These are phyloP conservation scores for Pisolithus microcarpus DNA, from an alignment of 768 basidiomycete species.

Conservation along the genomic window DNA sequence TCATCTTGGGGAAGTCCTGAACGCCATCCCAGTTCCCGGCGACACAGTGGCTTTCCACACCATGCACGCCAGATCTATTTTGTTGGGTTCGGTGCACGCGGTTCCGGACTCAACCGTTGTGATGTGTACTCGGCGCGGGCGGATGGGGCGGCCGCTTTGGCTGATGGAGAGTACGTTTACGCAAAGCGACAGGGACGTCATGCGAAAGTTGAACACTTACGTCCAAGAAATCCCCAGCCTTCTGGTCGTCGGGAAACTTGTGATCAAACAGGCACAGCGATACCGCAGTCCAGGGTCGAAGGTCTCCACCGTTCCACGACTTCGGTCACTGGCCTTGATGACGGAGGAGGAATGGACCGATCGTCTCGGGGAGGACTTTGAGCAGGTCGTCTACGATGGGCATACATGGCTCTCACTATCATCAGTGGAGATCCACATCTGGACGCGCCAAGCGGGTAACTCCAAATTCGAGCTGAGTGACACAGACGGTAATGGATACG, in stretches of 20 bases:
- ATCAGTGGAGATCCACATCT: neutral
- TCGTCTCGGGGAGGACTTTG: conserved; percentile 24
- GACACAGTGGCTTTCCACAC: no score
- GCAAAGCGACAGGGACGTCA: neutral
- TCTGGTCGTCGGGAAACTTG: neutral
- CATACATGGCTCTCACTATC: neutral
- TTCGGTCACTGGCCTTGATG: conserved; percentile 17
- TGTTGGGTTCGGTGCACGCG: no score
- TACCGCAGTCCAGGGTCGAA: neutral
- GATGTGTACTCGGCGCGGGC: no score
- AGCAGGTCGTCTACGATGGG: neutral
- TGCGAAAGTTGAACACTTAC: no score
- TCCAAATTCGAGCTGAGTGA: neutral
- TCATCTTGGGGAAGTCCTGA: neutral
- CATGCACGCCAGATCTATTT: no score
- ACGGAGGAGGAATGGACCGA: conserved; percentile 23
- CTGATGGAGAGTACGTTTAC: neutral
- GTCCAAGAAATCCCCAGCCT: no score
- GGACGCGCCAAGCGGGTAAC: neutral
- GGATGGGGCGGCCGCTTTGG: no score
- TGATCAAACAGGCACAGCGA: neutral
- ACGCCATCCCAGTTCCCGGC: neutral
- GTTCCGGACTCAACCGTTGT: no score
- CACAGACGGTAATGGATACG: neutral
- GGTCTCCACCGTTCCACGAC: neutral